Evolutionary conservation across 2,329 filamentous ascomycete genomes (phyloP).

Genomic region (Botrytis aclada): DNA sequence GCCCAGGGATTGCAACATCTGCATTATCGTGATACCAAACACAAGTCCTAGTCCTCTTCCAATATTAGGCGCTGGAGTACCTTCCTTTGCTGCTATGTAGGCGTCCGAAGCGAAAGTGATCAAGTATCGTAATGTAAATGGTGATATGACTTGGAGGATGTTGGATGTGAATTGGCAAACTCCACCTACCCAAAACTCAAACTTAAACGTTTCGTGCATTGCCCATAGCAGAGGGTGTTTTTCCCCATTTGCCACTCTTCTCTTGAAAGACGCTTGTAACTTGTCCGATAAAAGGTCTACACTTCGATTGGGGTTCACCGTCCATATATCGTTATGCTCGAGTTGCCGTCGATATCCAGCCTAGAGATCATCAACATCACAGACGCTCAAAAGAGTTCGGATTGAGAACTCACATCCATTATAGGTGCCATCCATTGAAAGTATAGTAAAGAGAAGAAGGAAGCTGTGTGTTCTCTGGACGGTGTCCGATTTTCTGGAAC

Average conservation of each 20-base stretch:
- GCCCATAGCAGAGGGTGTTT: conserved; percentile 75
- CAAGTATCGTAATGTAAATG: conserved; percentile 80
- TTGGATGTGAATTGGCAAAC: conserved; percentile 69
- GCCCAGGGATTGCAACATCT: conserved; percentile 73
- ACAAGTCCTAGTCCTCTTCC: conserved; percentile 77
- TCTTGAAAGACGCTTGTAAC: conserved; percentile 66
- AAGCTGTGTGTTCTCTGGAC: conserved; percentile 69
- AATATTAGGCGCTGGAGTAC: conserved; percentile 60
- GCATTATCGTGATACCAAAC: conserved; percentile 81
- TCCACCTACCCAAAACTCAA: conserved; percentile 84
- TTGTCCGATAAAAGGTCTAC: conserved; percentile 66
- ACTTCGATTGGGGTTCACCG: conserved; percentile 76
- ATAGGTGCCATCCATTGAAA: conserved; percentile 90
- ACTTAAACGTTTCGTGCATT: conserved; percentile 79
- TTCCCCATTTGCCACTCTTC: conserved; percentile 63
- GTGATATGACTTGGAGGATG: conserved; percentile 75
- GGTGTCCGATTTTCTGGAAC: conserved; percentile 52
- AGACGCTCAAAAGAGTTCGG: background rate
- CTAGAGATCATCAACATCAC: conserved; percentile 42
- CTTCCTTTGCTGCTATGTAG: conserved; percentile 58
- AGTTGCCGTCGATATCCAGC: conserved; percentile 82
- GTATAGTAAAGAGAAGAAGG: conserved; percentile 70
- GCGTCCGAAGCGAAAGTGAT: conserved; percentile 82
- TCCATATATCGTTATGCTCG: conserved; percentile 82
- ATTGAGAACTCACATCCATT: conserved; percentile 62